Evolutionary conservation across 257 asterid species (phyloP).

Genomic region (Rauvolfia tetraphylla): DNA sequence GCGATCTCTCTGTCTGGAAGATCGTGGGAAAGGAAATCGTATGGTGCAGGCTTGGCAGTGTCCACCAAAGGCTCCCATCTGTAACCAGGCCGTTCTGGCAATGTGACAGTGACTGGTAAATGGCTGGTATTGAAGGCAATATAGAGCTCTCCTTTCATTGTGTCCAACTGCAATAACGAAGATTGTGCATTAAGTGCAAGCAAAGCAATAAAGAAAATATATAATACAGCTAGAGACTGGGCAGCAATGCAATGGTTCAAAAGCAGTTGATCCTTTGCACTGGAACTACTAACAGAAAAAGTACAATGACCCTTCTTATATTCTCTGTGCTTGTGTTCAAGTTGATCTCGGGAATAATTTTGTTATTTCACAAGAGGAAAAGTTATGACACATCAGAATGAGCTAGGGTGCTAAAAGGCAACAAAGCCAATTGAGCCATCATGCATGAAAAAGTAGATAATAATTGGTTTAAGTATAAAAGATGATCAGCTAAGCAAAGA

Average conservation of each 20-base stretch:
- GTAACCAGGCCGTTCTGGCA: slow-evolving; percentile 79
- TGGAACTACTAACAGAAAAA: not conserved
- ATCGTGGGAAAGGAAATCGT: slow-evolving; percentile 61
- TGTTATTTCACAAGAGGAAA: not conserved
- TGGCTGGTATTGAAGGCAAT: slow-evolving; percentile 84
- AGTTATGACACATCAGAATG: not conserved
- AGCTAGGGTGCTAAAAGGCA: not conserved
- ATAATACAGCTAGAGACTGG: not conserved
- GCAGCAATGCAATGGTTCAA: not conserved
- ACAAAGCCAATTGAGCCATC: not conserved
- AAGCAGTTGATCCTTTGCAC: not conserved
- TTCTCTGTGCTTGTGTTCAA: not conserved
- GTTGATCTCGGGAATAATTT: not conserved
- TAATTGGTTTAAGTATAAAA: not conserved
- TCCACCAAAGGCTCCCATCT: slow-evolving; percentile 88
- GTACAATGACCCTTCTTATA: not conserved
- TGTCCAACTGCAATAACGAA: slow-evolving; percentile 48
- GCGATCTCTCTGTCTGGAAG: slow-evolving; percentile 45
- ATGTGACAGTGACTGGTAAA: slow-evolving; percentile 48
- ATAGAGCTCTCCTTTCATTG: slow-evolving; percentile 75
- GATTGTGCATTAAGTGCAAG: not conserved
- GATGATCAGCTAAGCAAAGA: not conserved
- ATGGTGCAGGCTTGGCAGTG: slow-evolving; percentile 80
- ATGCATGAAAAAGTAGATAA: not conserved
- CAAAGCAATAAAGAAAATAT: not conserved